phyloP scores from a whole-genome alignment of 2,329 filamentous ascomycete genomes.

The Biscogniauxia mediterranea region DNA sequence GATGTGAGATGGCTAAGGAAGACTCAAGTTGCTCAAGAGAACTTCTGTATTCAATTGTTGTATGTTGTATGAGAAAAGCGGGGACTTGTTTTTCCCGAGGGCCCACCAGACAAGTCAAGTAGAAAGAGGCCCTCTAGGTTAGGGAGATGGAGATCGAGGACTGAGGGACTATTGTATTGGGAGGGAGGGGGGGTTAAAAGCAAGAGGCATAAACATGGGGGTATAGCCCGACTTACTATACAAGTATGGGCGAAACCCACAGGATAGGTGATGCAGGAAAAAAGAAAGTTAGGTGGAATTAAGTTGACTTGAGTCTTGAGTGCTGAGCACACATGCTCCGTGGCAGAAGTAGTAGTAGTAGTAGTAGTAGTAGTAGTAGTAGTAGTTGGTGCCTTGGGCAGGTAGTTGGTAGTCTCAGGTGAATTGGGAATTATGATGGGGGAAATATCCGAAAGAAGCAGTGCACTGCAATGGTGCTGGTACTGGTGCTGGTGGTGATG shows the following conservation, averaged over 20 bases:
- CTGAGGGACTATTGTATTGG: not conserved
- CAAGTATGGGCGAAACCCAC: not conserved
- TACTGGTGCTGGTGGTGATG: too few species aligned
- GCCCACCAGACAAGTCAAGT: not conserved
- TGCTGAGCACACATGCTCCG: not conserved
- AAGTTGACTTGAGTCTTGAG: not conserved
- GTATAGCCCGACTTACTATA: not conserved
- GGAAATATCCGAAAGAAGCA: not conserved
- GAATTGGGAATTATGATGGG: not conserved
- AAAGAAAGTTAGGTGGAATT: not conserved
- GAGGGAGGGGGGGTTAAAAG: not conserved
- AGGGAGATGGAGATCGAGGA: not conserved
- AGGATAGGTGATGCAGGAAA: not conserved
- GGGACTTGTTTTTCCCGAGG: not conserved
- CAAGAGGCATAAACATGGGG: not conserved
- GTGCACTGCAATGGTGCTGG: not conserved
- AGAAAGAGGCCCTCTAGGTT: not conserved
- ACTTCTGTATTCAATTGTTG: not conserved
- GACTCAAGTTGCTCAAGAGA: not conserved
- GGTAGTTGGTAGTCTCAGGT: not conserved
- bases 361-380: not conserved
- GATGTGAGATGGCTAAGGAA: not conserved
- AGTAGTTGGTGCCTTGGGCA: not conserved
- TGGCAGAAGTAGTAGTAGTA: not conserved
- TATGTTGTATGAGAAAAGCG: not conserved